Percentiles rank a stretch among this genome's conserved stretches.
These are phyloP conservation scores for Helicostylum pulchrum DNA, from an alignment of 192 early-diverging fungal species.

Conservation along the genomic window DNA sequence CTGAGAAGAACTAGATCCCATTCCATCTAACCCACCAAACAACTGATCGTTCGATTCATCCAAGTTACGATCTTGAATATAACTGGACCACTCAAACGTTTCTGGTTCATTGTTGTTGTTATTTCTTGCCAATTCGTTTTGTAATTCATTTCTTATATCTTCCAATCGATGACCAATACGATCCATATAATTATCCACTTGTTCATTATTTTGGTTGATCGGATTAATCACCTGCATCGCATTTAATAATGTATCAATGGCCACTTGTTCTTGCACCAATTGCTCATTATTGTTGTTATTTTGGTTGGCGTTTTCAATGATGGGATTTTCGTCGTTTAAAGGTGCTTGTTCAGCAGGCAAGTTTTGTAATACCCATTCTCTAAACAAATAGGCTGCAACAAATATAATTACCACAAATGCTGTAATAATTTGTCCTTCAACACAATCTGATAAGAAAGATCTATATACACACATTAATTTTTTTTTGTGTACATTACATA, in stretches of 20 bases:
- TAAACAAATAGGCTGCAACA: constrained; percentile 76
- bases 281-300: not conserved
- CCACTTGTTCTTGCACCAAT: constrained; percentile 19
- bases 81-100: not conserved
- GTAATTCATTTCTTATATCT: not conserved
- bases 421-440: constrained; percentile 85
- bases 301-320: not conserved
- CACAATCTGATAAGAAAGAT: constrained; percentile 58
- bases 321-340: not conserved
- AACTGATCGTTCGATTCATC: not conserved
- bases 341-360: constrained; percentile 37
- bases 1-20: not conserved
- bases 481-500: not conserved
- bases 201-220: not conserved
- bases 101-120: not conserved
- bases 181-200: not conserved
- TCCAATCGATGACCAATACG: not conserved
- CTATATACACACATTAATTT: constrained; percentile 14
- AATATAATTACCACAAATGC: constrained; percentile 73
- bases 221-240: constrained; percentile 15
- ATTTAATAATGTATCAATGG: constrained; percentile 16
- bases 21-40: constrained; percentile 1
- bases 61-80: not conserved
- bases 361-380: constrained; percentile 84
- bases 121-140: not conserved